Evolutionary conservation across 2,329 filamentous ascomycete species (phyloP).

Genomic region (Albophoma yamanashiensis): DNA sequence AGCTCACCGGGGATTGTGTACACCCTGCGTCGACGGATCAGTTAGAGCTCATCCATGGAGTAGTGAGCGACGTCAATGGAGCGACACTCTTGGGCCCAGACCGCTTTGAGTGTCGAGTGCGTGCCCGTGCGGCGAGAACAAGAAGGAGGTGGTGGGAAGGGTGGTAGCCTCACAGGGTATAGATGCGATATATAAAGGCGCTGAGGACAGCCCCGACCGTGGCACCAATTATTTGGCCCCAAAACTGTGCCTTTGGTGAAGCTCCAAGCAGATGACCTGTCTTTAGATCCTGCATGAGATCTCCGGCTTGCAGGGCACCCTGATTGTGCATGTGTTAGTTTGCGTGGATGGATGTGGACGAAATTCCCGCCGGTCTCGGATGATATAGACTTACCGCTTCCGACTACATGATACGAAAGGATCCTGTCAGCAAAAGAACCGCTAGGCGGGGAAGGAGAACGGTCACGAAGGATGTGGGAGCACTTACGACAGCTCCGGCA

Average conservation of each 20-base stretch:
- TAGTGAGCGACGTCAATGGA: not conserved
- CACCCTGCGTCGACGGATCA: constrained; percentile 37
- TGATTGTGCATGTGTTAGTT: constrained; percentile 8
- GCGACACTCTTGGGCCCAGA: not conserved
- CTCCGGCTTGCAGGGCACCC: constrained; percentile 84
- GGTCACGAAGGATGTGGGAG: not conserved
- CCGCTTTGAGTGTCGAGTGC: not conserved
- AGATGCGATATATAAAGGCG: constrained; percentile 79
- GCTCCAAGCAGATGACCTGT: constrained; percentile 89
- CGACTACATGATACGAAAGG: constrained; percentile 15
- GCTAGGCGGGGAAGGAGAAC: not conserved
- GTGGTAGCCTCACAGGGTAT: constrained; percentile 43
- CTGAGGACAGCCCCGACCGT: constrained; percentile 78
- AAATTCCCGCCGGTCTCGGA: not conserved
- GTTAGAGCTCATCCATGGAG: not conserved
- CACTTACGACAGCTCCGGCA: constrained; percentile 63
- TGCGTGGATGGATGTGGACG: not conserved
- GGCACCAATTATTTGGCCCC: constrained; percentile 87
- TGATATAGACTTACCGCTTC: constrained; percentile 23
- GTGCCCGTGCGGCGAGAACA: not conserved
- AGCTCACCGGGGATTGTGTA: constrained; percentile 81
- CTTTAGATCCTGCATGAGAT: constrained; percentile 95
- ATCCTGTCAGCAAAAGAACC: not conserved
- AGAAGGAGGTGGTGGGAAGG: not conserved
- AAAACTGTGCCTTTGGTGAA: constrained; percentile 90